phyloP scores from a whole-genome alignment of 2,329 filamentous ascomycete genomes.

The Metarhizium anisopliae region DNA sequence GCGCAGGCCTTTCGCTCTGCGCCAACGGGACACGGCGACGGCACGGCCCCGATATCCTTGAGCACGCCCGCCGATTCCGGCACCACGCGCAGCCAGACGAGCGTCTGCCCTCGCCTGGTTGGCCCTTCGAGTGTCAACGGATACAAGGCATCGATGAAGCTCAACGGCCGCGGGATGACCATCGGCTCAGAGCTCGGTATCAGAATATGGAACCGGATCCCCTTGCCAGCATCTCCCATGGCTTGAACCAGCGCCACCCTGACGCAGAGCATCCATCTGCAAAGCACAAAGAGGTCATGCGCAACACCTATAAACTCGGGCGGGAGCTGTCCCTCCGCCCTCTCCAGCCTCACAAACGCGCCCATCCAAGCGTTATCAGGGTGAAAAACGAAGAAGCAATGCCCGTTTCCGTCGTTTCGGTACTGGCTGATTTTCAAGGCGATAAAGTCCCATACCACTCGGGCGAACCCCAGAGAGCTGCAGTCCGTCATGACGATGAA shows the following conservation, averaged over 20 bases:
- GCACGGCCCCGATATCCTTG: slow-evolving; percentile 3
- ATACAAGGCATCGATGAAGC: background rate
- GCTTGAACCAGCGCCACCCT: slow-evolving; percentile 4
- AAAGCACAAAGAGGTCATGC: slow-evolving; percentile 5
- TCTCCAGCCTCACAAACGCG: slow-evolving; percentile 2
- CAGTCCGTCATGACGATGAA: background rate
- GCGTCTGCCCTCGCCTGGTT: background rate
- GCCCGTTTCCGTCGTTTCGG: background rate
- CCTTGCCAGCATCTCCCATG: slow-evolving; percentile 1
- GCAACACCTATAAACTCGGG: slow-evolving; percentile 1
- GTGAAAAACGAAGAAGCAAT: slow-evolving; percentile 7
- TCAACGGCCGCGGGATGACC: slow-evolving; percentile 5
- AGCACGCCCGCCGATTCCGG: background rate
- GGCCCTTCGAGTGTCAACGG: slow-evolving; percentile 4
- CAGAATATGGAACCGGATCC: slow-evolving; percentile 4
- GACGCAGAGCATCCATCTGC: slow-evolving; percentile 7
- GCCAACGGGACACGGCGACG: background rate
- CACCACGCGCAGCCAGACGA: slow-evolving; percentile 4
- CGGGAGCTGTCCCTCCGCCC: slow-evolving; percentile 1
- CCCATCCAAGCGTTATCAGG: slow-evolving; percentile 5
- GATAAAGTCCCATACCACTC: slow-evolving; percentile 5
- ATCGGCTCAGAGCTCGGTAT: slow-evolving; percentile 3
- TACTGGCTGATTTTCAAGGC: slow-evolving; percentile 2
- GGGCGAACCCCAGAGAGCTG: slow-evolving; percentile 1
- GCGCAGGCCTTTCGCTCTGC: background rate